Evolutionary conservation across 106 monocot species (phyloP).

Genomic region (Cymbidium sinense): DNA sequence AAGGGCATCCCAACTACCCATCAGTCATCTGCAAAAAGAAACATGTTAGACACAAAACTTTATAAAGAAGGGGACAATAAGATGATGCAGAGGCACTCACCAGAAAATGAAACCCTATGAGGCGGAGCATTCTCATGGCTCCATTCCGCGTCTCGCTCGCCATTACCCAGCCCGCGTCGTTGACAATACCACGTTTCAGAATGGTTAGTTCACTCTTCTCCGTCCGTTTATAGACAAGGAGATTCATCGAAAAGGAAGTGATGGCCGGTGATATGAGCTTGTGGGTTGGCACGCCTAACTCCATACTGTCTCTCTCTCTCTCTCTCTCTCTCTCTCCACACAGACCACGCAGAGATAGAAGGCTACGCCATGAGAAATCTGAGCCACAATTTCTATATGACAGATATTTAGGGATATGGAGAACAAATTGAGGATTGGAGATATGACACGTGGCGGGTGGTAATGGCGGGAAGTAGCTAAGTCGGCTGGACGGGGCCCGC

Average conservation of each 20-base stretch:
- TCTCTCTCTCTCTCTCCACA: constrained; percentile 2
- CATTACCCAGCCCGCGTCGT: neutral
- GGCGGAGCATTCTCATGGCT: too few species aligned
- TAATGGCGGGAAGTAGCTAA: neutral
- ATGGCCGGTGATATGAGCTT: constrained; percentile 7
- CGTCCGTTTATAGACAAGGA: constrained; percentile 9
- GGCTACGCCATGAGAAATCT: constrained; percentile 32
- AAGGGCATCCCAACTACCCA: neutral
- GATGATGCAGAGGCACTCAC: neutral
- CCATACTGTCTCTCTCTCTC: neutral
- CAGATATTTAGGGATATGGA: neutral
- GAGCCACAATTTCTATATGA: constrained; percentile 53
- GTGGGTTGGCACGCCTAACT: constrained; percentile 9
- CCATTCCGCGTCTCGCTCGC: neutral
- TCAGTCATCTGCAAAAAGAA: neutral
- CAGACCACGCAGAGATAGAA: neutral
- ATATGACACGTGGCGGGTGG: neutral
- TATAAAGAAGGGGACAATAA: neutral
- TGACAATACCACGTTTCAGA: too few species aligned
- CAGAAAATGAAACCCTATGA: neutral
- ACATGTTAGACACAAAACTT: neutral
- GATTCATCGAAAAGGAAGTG: constrained; percentile 4
- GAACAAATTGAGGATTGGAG: neutral
- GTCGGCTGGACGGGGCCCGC: neutral
- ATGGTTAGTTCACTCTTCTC: too few species aligned